These are phyloP conservation scores for Annona cherimola DNA, from an alignment of 164 flowering plant species.

Conservation along the genomic window DNA sequence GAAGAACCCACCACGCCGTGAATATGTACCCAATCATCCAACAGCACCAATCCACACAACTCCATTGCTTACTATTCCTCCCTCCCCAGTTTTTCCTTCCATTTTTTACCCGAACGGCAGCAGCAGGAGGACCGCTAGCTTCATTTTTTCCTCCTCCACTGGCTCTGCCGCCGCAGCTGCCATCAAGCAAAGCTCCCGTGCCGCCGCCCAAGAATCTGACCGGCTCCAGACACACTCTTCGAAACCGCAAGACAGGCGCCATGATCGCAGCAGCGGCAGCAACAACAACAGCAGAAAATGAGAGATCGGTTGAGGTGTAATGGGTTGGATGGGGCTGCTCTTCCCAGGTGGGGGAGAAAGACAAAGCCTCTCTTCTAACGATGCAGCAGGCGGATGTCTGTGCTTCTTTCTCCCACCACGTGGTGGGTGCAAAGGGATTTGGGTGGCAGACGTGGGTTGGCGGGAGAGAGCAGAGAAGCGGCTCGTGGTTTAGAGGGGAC, in stretches of 20 bases:
- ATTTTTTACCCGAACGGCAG: conserved; percentile 12
- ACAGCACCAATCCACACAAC: conserved; percentile 55
- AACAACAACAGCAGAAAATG: background rate
- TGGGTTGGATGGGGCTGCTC: too few relatives aligned
- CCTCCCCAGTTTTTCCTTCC: conserved; percentile 8
- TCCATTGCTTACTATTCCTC: conserved; percentile 38
- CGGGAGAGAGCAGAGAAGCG: background rate
- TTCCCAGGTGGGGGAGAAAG: background rate
- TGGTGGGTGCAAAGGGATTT: background rate
- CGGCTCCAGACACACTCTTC: conserved; percentile 49
- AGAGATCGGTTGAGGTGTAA: too few relatives aligned
- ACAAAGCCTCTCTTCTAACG: too few relatives aligned
- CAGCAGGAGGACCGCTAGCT: conserved; percentile 3
- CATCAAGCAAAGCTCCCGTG: background rate
- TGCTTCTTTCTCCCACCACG: background rate
- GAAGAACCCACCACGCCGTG: conserved; percentile 68
- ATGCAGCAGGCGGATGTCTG: background rate
- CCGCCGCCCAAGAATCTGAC: conserved; percentile 24
- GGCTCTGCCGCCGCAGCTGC: background rate
- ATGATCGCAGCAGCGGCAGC: conserved; percentile 11
- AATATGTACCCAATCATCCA: conserved; percentile 61
- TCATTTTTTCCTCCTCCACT: conserved; percentile 12
- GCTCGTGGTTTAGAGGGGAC: too few relatives aligned
- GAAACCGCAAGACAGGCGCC: conserved; percentile 54
- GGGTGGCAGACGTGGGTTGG: background rate